phyloP scores from a whole-genome alignment of 257 asterid species.

The Leptodermis oblonga region DNA sequence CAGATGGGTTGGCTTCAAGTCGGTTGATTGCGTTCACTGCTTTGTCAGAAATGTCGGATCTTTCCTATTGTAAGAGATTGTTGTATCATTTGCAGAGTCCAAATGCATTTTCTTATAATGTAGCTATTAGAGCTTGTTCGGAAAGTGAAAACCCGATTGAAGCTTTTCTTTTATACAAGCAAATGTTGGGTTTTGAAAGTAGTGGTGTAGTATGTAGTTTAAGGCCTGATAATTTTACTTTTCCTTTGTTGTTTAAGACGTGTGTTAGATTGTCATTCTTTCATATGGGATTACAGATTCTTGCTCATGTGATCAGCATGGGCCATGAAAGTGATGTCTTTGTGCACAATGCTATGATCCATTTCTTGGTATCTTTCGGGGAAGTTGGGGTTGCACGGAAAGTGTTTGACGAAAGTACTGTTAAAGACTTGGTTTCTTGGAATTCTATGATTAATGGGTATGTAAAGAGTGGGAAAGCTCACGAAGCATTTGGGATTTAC shows the following conservation, averaged over 20 bases:
- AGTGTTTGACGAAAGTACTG: conserved; percentile 63
- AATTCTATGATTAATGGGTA: conserved; percentile 78
- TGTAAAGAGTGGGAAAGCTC: conserved; percentile 54
- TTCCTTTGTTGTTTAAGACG: conserved; percentile 61
- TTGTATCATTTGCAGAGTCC: conserved; percentile 43
- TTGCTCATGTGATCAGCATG: conserved; percentile 58
- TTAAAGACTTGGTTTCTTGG: conserved; percentile 82
- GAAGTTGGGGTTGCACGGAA: conserved; percentile 50
- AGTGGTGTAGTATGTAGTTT: conserved; percentile 31
- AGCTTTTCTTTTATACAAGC: conserved; percentile 47
- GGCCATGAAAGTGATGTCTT: conserved; percentile 41
- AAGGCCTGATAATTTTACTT: conserved; percentile 43
- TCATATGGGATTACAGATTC: conserved; percentile 48
- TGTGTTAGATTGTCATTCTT: conserved; percentile 47
- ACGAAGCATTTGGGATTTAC: conserved; percentile 48
- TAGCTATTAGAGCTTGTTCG: conserved; percentile 49
- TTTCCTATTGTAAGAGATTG: conserved; percentile 48
- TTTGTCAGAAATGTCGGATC: conserved; percentile 52
- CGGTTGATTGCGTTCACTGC: conserved; percentile 74
- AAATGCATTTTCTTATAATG: conserved; percentile 69
- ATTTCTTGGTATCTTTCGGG: conserved; percentile 60
- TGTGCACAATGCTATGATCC: conserved; percentile 70
- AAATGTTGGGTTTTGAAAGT: conserved; percentile 44
- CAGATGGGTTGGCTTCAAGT: conserved; percentile 65
- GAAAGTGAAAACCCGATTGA: conserved; percentile 41